These are phyloP conservation scores for Wallemia mellicola DNA, from an alignment of 1,284 basidiomycete species.

Conservation along the genomic window DNA sequence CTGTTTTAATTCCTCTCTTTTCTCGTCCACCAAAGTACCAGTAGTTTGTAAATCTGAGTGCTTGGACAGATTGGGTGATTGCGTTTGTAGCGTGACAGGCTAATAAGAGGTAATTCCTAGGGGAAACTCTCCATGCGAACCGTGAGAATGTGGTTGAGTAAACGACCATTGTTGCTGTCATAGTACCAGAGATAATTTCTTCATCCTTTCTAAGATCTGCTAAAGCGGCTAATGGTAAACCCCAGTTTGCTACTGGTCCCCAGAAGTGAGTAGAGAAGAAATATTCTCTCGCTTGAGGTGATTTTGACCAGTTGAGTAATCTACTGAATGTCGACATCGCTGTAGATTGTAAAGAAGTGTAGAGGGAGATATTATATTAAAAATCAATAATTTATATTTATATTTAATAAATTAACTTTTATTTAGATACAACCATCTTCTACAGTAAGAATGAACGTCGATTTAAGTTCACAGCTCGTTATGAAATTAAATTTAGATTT, in stretches of 20 bases:
- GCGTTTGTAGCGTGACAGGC: conserved; percentile 74
- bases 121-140: conserved; percentile 82
- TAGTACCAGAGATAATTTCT: conserved; percentile 75
- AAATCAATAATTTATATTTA: too few relatives aligned
- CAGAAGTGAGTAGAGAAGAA: conserved; percentile 97
- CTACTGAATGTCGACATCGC: conserved; percentile 13
- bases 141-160: conserved; percentile 95
- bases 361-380: too few relatives aligned
- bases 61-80: conserved; percentile 53
- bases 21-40: conserved; percentile 56
- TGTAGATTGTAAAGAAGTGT: neutral
- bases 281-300: conserved; percentile 62
- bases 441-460: neutral
- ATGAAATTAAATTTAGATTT: conserved; percentile 71
- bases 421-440: too few relatives aligned
- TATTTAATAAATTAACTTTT: too few relatives aligned
- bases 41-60: conserved; percentile 58
- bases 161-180: conserved; percentile 59
- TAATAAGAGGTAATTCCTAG: conserved; percentile 76
- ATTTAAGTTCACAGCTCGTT: conserved; percentile 27
- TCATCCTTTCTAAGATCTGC: conserved; percentile 70
- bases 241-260: conserved; percentile 94
- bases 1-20: conserved; percentile 23
- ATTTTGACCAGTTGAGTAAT: conserved; percentile 57
- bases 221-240: conserved; percentile 67